Conservation (phyloP, 2,329 filamentous ascomycete species). For the Periconia digitata region DNA sequence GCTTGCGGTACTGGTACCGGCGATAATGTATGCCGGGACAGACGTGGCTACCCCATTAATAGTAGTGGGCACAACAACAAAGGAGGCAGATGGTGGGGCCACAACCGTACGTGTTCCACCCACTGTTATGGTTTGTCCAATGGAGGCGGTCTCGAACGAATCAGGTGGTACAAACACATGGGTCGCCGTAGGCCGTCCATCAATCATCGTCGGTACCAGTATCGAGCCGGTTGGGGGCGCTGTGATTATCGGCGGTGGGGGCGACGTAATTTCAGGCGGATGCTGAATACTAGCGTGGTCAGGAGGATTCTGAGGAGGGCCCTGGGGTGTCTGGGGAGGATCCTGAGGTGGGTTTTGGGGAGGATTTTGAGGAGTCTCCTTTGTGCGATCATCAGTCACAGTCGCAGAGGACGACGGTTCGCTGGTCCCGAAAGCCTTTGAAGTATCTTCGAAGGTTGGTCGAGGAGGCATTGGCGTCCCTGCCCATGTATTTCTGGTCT, state of each 20-base stretch:
- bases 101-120: slow-evolving; percentile 8
- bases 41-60: slow-evolving; percentile 12
- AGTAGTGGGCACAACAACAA: slow-evolving; percentile 7
- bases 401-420: too few relatives aligned
- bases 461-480: background rate
- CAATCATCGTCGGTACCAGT: slow-evolving; percentile 11
- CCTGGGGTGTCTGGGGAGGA: too few relatives aligned
- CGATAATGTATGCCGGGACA: slow-evolving; percentile 15
- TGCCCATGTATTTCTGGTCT: background rate
- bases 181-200: slow-evolving; percentile 4
- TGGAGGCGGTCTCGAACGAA: slow-evolving; percentile 7
- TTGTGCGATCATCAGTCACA: too few relatives aligned
- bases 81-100: slow-evolving; percentile 2
- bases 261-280: slow-evolving; percentile 2
- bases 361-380: too few relatives aligned
- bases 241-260: background rate
- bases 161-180: slow-evolving; percentile 11
- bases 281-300: background rate
- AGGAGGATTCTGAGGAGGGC: too few relatives aligned
- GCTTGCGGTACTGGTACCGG: slow-evolving; percentile 13
- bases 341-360: too few relatives aligned
- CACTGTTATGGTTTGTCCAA: slow-evolving; percentile 12
- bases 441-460: background rate
- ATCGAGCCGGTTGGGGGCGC: slow-evolving; percentile 13
- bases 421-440: background rate